A percentile compares a stretch with the other conserved stretches of the same genome.
Conservation (phyloP, 352 stramenopile species). For the Elongisporangium anandrum region DNA sequence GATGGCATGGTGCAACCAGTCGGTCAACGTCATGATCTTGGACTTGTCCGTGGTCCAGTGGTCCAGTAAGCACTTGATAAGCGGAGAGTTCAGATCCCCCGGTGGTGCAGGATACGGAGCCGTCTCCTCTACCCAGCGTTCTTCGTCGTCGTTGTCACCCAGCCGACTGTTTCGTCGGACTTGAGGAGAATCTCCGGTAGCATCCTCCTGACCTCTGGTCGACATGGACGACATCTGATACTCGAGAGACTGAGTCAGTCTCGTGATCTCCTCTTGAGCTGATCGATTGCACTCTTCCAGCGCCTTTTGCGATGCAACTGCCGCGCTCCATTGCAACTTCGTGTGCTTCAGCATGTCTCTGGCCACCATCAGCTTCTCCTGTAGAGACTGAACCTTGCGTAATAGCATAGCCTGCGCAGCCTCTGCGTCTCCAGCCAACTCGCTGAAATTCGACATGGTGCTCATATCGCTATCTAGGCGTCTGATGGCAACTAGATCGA, state of each 20-base stretch:
- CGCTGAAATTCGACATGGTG: not conserved
- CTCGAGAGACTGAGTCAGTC: slow-evolving; percentile 41
- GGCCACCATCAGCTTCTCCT: slow-evolving; percentile 40
- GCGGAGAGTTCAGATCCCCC: slow-evolving; percentile 57
- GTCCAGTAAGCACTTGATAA: slow-evolving; percentile 58
- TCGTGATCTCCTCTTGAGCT: slow-evolving; percentile 44
- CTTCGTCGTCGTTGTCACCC: slow-evolving; percentile 22
- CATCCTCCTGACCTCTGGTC: not conserved
- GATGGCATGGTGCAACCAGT: slow-evolving; percentile 64
- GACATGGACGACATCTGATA: slow-evolving; percentile 30
- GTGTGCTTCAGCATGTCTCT: slow-evolving; percentile 57
- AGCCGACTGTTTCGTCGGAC: slow-evolving; percentile 13
- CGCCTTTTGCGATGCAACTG: slow-evolving; percentile 58
- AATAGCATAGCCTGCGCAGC: slow-evolving; percentile 24
- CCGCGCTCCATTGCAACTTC: slow-evolving; percentile 60
- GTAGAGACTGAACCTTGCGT: slow-evolving; percentile 32
- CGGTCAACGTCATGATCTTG: slow-evolving; percentile 46
- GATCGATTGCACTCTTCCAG: slow-evolving; percentile 50
- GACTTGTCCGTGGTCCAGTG: slow-evolving; percentile 67
- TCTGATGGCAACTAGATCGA: not conserved
- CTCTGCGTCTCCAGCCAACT: slow-evolving; percentile 5
- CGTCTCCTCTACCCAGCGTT: slow-evolving; percentile 51
- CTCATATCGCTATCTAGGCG: not conserved
- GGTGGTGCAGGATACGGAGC: slow-evolving; percentile 50
- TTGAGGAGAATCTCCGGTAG: not conserved